Conservation (phyloP, 2,329 filamentous ascomycete species). For the Diaporthe citriasiana region DNA sequence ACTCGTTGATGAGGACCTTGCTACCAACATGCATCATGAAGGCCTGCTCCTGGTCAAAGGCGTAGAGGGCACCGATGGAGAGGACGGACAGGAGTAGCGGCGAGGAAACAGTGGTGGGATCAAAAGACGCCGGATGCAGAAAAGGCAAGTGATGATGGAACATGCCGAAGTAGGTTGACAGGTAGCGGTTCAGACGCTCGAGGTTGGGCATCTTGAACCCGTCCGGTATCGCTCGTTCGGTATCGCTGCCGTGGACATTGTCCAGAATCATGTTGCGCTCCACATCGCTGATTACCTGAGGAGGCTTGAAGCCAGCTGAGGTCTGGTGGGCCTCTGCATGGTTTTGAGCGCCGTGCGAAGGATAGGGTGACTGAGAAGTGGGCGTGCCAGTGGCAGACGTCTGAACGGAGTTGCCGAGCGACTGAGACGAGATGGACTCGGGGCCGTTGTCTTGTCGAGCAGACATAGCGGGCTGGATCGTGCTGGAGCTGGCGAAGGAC, state of each 20-base stretch:
- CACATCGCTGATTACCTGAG: constrained; percentile 86
- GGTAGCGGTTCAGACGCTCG: constrained; percentile 87
- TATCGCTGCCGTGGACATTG: constrained; percentile 85
- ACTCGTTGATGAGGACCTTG: constrained; percentile 96
- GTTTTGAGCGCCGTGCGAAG: constrained; percentile 76
- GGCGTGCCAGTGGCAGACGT: constrained; percentile 79
- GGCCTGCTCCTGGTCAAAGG: constrained; percentile 96
- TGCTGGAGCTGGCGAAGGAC: constrained; percentile 72
- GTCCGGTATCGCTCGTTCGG: constrained; percentile 85
- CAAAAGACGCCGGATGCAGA: constrained; percentile 92
- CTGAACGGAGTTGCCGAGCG: constrained; percentile 80
- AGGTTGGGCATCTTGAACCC: constrained; percentile 90
- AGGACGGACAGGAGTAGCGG: constrained; percentile 89
- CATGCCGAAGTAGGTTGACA: constrained; percentile 95
- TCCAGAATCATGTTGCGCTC: constrained; percentile 88
- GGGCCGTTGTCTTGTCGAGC: constrained; percentile 72
- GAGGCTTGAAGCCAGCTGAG: constrained; percentile 77
- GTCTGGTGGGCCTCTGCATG: constrained; percentile 79
- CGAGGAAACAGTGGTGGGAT: constrained; percentile 82
- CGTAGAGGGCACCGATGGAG: constrained; percentile 95
- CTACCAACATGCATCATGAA: constrained; percentile 98
- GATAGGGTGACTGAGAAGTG: constrained; percentile 80
- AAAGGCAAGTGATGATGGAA: constrained; percentile 98
- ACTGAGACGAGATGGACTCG: constrained; percentile 66
- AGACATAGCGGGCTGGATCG: constrained; percentile 59